A percentile compares a stretch with the other conserved stretches of the same genome.
Evolutionary conservation across 2,329 filamentous ascomycete genomes (phyloP).

Genomic region (Graphilbum fragrans): DNA sequence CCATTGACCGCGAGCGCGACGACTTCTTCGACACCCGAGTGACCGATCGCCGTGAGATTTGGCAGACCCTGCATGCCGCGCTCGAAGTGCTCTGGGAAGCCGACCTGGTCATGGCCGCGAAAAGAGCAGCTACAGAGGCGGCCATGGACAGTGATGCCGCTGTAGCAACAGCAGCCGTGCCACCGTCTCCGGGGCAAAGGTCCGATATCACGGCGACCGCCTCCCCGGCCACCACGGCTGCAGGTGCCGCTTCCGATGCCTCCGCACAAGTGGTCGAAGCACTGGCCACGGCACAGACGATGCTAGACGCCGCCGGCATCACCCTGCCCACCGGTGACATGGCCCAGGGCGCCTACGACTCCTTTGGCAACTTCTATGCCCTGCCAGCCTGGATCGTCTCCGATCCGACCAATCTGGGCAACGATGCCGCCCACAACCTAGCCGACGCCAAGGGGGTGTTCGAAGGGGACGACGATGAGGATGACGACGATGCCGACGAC

Average conservation of each 20-base stretch:
- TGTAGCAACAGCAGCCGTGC: background rate
- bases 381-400: conserved; percentile 57
- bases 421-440: conserved; percentile 10
- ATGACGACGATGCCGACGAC: conserved; percentile 5
- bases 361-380: conserved; percentile 56
- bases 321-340: conserved; percentile 64
- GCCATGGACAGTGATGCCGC: background rate
- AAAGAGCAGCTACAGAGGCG: background rate
- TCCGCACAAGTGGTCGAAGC: conserved; percentile 24
- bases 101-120: conserved; percentile 3
- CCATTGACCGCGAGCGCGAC: conserved; percentile 57
- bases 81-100: conserved; percentile 55
- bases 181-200: too few relatives aligned
- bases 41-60: conserved; percentile 64
- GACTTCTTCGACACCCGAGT: conserved; percentile 90
- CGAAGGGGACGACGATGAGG: conserved; percentile 15
- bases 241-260: conserved; percentile 15
- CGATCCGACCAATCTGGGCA: conserved; percentile 48
- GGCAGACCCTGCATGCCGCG: conserved; percentile 61
- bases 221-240: conserved; percentile 12
- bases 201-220: background rate
- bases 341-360: conserved; percentile 60
- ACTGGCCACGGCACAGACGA: conserved; percentile 61
- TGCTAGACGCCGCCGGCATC: conserved; percentile 67
- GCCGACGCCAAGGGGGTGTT: conserved; percentile 16